Evolutionary conservation across 2,329 filamentous ascomycete genomes (phyloP).

Genomic region (Penicillium sp.): DNA sequence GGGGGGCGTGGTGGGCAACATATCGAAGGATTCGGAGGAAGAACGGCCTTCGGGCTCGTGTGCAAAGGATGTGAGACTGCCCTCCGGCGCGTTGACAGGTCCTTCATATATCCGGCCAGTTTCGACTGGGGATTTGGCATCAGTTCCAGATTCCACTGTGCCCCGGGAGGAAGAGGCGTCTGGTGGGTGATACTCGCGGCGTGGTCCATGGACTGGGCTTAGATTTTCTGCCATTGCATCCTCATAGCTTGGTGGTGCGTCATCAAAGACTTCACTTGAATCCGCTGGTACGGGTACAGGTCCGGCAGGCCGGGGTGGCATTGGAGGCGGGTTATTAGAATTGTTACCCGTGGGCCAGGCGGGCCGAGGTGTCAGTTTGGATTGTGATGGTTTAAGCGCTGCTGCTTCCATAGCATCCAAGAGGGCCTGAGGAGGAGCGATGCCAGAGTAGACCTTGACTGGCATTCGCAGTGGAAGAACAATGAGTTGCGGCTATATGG

Average conservation of each 20-base stretch:
- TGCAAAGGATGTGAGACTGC: constrained; percentile 21
- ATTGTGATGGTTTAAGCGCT: constrained; percentile 24
- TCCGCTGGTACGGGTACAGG: constrained; percentile 23
- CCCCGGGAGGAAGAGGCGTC: constrained; percentile 32
- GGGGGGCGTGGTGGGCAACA: constrained; percentile 38
- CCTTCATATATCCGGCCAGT: constrained; percentile 30
- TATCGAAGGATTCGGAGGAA: constrained; percentile 42
- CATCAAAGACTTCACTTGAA: constrained; percentile 50
- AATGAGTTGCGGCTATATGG: constrained; percentile 65
- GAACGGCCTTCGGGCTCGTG: constrained; percentile 24
- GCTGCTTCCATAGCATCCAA: constrained; percentile 61
- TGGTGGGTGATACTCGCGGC: constrained; percentile 53
- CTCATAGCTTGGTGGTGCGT: constrained; percentile 92
- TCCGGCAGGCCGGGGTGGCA: constrained; percentile 39
- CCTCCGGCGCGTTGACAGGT: constrained; percentile 16
- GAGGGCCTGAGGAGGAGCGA: constrained; percentile 74
- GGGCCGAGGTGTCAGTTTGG: constrained; percentile 18
- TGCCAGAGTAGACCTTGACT: constrained; percentile 82
- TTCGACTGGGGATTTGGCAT: constrained; percentile 37
- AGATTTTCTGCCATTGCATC: constrained; percentile 82
- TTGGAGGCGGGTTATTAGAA: constrained; percentile 35
- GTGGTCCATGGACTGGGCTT: constrained; percentile 68
- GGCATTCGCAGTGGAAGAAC: constrained; percentile 76
- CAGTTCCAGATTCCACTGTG: constrained; percentile 37
- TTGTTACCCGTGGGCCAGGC: constrained; percentile 23